Percentiles rank a stretch among this genome's conserved stretches.
Conservation (phyloP, 1,284 basidiomycete species). For the Microbotryum silenes-acaulis region DNA sequence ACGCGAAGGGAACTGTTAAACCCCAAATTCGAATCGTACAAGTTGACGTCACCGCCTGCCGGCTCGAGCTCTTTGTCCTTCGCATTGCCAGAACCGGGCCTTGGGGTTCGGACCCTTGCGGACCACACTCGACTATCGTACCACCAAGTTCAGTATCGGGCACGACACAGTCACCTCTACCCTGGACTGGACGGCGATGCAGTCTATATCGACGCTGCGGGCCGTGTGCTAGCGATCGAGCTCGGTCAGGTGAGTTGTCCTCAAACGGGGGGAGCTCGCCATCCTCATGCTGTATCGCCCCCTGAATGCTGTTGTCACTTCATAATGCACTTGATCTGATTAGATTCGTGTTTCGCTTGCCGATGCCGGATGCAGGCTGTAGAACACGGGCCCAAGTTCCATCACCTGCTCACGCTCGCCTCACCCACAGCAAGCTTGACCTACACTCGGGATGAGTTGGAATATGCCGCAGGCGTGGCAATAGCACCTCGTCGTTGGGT, state of each 20-base stretch:
- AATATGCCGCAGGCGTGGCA: constrained; percentile 69
- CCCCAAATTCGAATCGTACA: constrained; percentile 76
- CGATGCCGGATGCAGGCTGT: constrained; percentile 41
- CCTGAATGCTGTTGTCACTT: too few relatives aligned
- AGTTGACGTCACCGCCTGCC: constrained; percentile 42
- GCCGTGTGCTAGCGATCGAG: constrained; percentile 55
- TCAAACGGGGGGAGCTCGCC: constrained; percentile 14
- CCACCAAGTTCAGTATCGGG: constrained; percentile 71
- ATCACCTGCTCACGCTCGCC: constrained; percentile 56
- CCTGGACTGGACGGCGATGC: constrained; percentile 47
- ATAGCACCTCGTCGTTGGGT: constrained; percentile 51
- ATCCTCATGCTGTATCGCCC: constrained; percentile 20
- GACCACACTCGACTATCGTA: constrained; percentile 50
- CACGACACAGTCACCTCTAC: constrained; percentile 73
- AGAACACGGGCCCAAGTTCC: constrained; percentile 52
- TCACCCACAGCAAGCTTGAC: constrained; percentile 29
- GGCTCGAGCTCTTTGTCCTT: neutral
- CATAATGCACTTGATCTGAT: too few relatives aligned
- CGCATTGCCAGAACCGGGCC: constrained; percentile 9
- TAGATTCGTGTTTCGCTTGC: too few relatives aligned
- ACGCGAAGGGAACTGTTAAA: constrained; percentile 53
- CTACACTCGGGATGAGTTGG: constrained; percentile 36
- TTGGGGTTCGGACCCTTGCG: constrained; percentile 8
- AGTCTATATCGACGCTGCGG: constrained; percentile 63
- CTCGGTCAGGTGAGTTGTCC: constrained; percentile 51